Evolutionary conservation across 495 filamentous ascomycete genomes (phyloP), one percentile per base, ranked within the genome.

Genomic region (Aspergillus affinis): DNA sequence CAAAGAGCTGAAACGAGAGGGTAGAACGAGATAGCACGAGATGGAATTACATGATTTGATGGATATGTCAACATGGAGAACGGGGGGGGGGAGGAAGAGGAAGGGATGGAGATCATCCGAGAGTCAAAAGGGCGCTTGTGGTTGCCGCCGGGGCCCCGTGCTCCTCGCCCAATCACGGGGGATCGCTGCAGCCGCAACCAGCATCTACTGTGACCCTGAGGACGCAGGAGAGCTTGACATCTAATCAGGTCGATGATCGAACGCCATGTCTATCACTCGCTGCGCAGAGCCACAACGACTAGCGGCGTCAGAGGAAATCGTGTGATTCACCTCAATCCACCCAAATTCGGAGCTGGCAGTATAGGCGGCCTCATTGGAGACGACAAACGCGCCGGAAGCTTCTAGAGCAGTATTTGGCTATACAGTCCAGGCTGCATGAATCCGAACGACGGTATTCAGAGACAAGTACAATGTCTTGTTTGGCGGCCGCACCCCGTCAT

Each of bases 381-480:
- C 7, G 4, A 26, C 17, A 9, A 54, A 54, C 18, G 19, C n/a
- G n/a, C 41, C 41, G 18, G n/a, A 57, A 8, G 9, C 53, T 5
- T 61, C 61, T 17, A 62, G 64, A 30, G 61, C 54, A 2, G 58
- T 64, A 12, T 17, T 67, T 20, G 64, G 61, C 2, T 67, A 61
- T 51, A 57, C 64, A 6, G 46, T 64, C 4, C 58, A 67, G 19
- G 61, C 64, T 2, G 58, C 54, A 18, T 67, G 64, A 61, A 55
- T 64, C 19, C 61, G 57, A 9, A 54, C 61, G 6, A 57, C 58
- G 8, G 26, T 57, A n/a, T 60, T 44, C 26, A 67, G 61, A 6
- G 63, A 66, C 45, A 59, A 61, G 21, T 66, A 66, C 55, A 63
- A 59, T n/a, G 57, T 66, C 32, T 47, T 59, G 18, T 59, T 55